Conservation (phyloP, 805 yeast species). For the Saccharomycopsis sp. region DNA sequence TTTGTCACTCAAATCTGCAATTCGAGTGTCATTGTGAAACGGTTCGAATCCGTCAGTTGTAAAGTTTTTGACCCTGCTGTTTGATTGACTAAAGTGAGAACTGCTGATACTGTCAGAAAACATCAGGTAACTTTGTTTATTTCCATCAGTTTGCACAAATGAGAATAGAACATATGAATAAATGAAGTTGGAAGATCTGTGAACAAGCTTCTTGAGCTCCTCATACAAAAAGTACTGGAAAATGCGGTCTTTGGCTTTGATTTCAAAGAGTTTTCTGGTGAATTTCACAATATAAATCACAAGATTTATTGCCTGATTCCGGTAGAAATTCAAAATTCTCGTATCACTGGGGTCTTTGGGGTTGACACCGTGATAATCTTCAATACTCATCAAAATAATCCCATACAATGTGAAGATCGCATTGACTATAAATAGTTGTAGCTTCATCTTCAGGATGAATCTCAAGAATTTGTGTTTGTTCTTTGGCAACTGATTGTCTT, state of each 20-base stretch:
- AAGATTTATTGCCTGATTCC: constrained; percentile 18
- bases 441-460: constrained; percentile 17
- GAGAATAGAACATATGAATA: constrained; percentile 16
- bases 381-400: constrained; percentile 12
- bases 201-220: constrained; percentile 13
- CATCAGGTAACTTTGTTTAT: neutral
- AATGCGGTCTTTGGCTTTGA: constrained; percentile 11
- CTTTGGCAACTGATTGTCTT: constrained; percentile 17
- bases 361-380: constrained; percentile 3
- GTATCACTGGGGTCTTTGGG: constrained; percentile 5
- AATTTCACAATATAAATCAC: constrained; percentile 12
- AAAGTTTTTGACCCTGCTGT: constrained; percentile 4
- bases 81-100: neutral
- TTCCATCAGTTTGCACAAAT: constrained; percentile 1
- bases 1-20: constrained; percentile 8
- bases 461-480: constrained; percentile 13
- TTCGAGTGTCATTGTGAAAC: neutral
- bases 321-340: constrained; percentile 14
- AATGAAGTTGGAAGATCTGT: constrained; percentile 12
- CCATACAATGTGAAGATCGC: constrained; percentile 19
- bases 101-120: neutral
- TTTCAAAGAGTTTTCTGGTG: constrained; percentile 14
- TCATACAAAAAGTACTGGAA: constrained; percentile 16
- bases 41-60: neutral
- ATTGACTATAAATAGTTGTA: constrained; percentile 16